Conservation (phyloP, 148 eudicot genomes). For the Silene conica region DNA sequence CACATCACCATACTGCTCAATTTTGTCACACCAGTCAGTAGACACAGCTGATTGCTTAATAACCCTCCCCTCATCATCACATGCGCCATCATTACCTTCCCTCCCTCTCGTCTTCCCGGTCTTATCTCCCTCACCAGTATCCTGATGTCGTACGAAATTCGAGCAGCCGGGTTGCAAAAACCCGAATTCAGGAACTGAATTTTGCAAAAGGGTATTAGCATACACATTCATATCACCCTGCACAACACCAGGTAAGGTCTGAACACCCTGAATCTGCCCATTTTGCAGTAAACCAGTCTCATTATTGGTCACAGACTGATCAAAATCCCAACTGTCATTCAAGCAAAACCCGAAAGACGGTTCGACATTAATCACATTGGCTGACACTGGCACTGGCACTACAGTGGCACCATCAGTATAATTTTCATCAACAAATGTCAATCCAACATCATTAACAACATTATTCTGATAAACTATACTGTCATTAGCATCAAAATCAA, state of each 20-base stretch:
- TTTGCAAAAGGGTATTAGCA: background rate
- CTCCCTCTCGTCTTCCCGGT: slow-evolving; percentile 25
- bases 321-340: slow-evolving; percentile 11
- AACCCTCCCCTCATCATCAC: slow-evolving; percentile 22
- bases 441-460: background rate
- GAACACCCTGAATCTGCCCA: background rate
- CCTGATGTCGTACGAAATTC: background rate
- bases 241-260: background rate
- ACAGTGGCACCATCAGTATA: background rate
- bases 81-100: slow-evolving; percentile 17
- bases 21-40: slow-evolving; percentile 35
- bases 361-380: background rate
- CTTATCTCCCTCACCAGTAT: background rate
- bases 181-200: background rate
- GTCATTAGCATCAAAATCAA: background rate
- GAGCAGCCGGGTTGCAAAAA: slow-evolving; percentile 1
- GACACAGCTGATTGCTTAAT: slow-evolving; percentile 30
- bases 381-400: background rate
- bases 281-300: background rate
- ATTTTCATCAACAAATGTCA: background rate
- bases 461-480: background rate
- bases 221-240: slow-evolving; percentile 1
- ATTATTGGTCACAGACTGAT: background rate
- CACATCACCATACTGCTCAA: slow-evolving; percentile 40
- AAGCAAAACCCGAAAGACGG: background rate